Evolutionary conservation across 176 grass and related monocot species (phyloP), one percentile per base, ranked within the genome.

Genomic region (Pontederia crassipes): DNA sequence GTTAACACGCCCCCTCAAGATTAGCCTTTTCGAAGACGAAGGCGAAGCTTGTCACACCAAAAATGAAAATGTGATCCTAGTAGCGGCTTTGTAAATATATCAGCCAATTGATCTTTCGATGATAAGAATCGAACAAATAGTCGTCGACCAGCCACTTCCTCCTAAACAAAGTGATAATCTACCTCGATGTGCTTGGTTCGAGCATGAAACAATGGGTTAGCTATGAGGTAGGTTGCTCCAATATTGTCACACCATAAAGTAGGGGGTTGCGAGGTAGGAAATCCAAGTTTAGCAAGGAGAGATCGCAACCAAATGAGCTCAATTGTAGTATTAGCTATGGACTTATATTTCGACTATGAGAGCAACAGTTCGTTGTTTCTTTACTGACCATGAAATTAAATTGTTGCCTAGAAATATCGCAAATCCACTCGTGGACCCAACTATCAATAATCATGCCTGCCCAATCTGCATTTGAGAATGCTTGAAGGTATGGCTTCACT

Each of bases 111-210:
- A 35, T 4, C 29, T 2, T 35, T 35, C 4, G 29, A 35, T 4
- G 4, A 35, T 2, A 35, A 2, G 29, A 35, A 35, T 35, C 29
- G 2, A 4, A 35, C 29, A 2, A 4, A 2, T 35, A 35, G 4
- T 2, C 29, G 29, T 2, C 29, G 29, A 2, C 2, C 29, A 35
- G 4, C 29, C 2, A 35, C 29, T 35, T 35, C 29, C 29, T 35
- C 29, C 2, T 4, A 4, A 35, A 35, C 29, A 35, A 35, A 35
- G 29, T 35, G 29, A 4, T 35, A 35, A 45, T 74, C 60, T 8
- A 74, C 45, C 10, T 74, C 72, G 13, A 74, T 48, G 9, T 75
- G 61, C 46, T 75, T 75, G 1, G 49, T 75, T 9, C 49, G 46
- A 13, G 48, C 9, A 46, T 75, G 72, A 9, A 55, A 40, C 10